A percentile compares a stretch with the other conserved stretches of the same genome.
These are phyloP conservation scores for Cladorrhinum sp. DNA, from an alignment of 2,329 filamentous ascomycete genomes.

Conservation along the genomic window DNA sequence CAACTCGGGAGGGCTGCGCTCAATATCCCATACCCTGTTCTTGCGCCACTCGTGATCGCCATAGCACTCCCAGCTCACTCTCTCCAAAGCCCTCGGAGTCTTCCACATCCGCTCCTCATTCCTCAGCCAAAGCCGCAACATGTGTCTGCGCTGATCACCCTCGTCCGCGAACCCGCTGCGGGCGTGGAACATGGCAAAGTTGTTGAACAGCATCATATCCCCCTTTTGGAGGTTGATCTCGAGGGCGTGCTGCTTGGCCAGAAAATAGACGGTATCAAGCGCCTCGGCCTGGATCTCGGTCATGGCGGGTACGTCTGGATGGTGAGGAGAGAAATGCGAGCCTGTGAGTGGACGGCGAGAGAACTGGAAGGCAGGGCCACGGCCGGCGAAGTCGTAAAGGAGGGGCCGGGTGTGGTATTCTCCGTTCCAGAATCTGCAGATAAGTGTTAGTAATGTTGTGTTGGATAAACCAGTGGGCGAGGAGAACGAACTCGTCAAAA, in stretches of 20 bases:
- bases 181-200: slow-evolving; percentile 27
- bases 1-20: slow-evolving; percentile 24
- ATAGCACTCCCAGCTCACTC: slow-evolving; percentile 24
- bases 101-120: slow-evolving; percentile 21
- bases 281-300: slow-evolving; percentile 26
- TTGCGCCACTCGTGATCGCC: slow-evolving; percentile 22
- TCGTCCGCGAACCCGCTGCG: slow-evolving; percentile 23
- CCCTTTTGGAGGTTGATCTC: slow-evolving; percentile 17
- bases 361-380: slow-evolving; percentile 26
- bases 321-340: slow-evolving; percentile 23
- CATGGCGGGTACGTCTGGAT: slow-evolving; percentile 25
- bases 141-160: slow-evolving; percentile 14
- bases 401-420: slow-evolving; percentile 25
- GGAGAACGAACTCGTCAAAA: slow-evolving; percentile 21
- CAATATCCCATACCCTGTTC: slow-evolving; percentile 23
- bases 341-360: slow-evolving; percentile 26
- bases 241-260: slow-evolving; percentile 20
- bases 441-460: too few relatives aligned
- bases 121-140: slow-evolving; percentile 26
- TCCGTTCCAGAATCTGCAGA: slow-evolving; percentile 22
- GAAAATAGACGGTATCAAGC: slow-evolving; percentile 25
- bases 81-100: slow-evolving; percentile 15
- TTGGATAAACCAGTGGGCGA: too few relatives aligned
- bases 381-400: slow-evolving; percentile 20
- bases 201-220: slow-evolving; percentile 26